phyloP scores from a whole-genome alignment of 2,329 filamentous ascomycete genomes.

The Trichoderma guizhouense region DNA sequence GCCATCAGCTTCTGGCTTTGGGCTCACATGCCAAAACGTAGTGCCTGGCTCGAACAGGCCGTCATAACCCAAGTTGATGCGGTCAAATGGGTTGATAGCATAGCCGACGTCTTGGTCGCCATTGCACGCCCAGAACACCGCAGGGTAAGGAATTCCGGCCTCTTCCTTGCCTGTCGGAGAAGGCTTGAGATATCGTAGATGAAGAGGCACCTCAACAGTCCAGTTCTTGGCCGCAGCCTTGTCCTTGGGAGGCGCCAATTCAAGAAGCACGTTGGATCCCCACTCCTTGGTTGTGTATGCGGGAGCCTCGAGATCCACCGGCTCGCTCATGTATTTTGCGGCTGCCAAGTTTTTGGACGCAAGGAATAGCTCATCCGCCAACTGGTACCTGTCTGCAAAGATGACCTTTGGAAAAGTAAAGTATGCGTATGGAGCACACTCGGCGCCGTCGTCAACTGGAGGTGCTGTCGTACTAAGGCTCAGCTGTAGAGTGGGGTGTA shows the following conservation, averaged over 20 bases:
- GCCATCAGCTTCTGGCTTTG: slow-evolving; percentile 37
- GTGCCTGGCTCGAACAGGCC: slow-evolving; percentile 71
- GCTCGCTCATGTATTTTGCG: slow-evolving; percentile 66
- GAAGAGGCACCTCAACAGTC: slow-evolving; percentile 72
- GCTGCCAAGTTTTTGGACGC: slow-evolving; percentile 72
- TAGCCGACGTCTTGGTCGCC: slow-evolving; percentile 65
- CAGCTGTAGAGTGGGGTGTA: slow-evolving; percentile 78
- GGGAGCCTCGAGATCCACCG: slow-evolving; percentile 87
- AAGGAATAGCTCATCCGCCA: slow-evolving; percentile 73
- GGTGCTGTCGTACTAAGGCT: slow-evolving; percentile 53
- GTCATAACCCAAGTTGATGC: slow-evolving; percentile 82
- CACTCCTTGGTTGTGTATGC: slow-evolving; percentile 73
- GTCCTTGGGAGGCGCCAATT: slow-evolving; percentile 58
- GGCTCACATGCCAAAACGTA: slow-evolving; percentile 76
- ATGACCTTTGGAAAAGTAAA: slow-evolving; percentile 76
- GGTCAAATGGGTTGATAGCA: slow-evolving; percentile 77
- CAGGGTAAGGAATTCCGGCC: slow-evolving; percentile 71
- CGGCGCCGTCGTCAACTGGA: slow-evolving; percentile 34
- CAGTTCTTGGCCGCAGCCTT: slow-evolving; percentile 44
- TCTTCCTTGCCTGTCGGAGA: slow-evolving; percentile 50
- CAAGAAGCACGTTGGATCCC: slow-evolving; percentile 76
- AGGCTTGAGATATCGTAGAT: slow-evolving; percentile 77
- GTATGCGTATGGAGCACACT: slow-evolving; percentile 74
- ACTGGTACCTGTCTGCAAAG: slow-evolving; percentile 86
- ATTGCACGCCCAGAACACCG: slow-evolving; percentile 86